phyloP scores from a whole-genome alignment of 225 moss, liverwort and hornwort genomes.

The Ulota crispa region DNA sequence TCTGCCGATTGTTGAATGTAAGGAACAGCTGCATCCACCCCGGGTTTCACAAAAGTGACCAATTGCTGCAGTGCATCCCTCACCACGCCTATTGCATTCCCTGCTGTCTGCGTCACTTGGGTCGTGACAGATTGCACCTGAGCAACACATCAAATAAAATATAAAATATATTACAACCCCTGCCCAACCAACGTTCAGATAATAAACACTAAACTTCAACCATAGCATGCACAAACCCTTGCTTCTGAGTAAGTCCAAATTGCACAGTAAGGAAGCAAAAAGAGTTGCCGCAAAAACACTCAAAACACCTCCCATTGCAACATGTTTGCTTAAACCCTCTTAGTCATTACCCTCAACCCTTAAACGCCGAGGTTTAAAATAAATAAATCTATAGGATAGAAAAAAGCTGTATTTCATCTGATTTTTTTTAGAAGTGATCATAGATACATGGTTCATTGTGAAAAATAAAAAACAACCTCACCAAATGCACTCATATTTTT shows the following conservation, averaged over 20 bases:
- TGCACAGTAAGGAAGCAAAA: not conserved
- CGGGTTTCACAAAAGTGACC: constrained; percentile 72
- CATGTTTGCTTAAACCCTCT: no score
- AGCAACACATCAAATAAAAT: not conserved
- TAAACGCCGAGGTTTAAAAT: no score
- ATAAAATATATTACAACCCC: not conserved
- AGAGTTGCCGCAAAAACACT: not conserved
- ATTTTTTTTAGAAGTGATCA: no score
- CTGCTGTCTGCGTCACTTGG: constrained; percentile 69
- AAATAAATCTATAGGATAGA: no score
- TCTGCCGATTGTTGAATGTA: constrained; percentile 66
- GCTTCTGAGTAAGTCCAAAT: not conserved
- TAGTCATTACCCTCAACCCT: no score
- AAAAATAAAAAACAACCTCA: no score
- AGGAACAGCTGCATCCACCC: constrained; percentile 71
- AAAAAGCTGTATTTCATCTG: no score
- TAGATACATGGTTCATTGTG: no score
- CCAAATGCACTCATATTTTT: no score
- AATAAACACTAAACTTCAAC: not conserved
- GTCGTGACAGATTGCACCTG: constrained; percentile 53
- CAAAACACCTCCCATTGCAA: no score
- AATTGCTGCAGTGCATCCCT: constrained; percentile 65
- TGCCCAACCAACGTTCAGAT: not conserved
- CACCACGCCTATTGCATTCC: constrained; percentile 50
- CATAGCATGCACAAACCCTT: not conserved